Evolutionary conservation across 2,329 filamentous ascomycete species (phyloP), one percentile per base, ranked within the genome.

Genomic region (Dactylella cylindrospora): DNA sequence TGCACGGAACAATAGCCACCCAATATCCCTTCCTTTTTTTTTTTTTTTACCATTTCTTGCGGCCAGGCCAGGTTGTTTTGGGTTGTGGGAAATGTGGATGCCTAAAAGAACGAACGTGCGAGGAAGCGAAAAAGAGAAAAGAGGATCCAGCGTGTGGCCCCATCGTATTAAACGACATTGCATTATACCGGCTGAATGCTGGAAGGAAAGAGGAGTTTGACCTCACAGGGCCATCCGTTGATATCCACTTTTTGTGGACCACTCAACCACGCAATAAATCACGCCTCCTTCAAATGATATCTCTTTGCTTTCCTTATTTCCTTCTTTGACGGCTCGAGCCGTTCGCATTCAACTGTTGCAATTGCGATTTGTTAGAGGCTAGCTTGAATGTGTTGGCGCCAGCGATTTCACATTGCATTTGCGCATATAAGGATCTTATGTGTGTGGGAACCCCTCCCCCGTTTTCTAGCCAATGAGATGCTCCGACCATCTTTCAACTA

Each of bases 141-240:
- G 19, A 10, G 29, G 4, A 43, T 15, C 43, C 15, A 49, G 44
- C 51, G 32, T 40, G 8, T 23, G n/a, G 26, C 54, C 43, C 44
- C 44, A 54, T 50, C 49, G 38, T 54, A 62, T 62, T 43, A 62
- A 44, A 54, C 49, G 36, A 62, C 57, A 54, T 54, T n/a, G n/a
- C n/a, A n/a, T n/a, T n/a, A n/a, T n/a, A n/a, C 57, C 57, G 57
- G 57, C 57, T 62, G 57, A 62, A 62, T 62, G 49, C 57, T n/a
- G n/a, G n/a, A n/a, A n/a, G n/a, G 57, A 50, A 54, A 62, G 57
- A 44, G 49, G 43, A 35, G 43, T 40, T 47, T 51, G 29, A 31
- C 12, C 6, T 28, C 17, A 38, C 31, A 39, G 19, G 40, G 28
- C n/a, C n/a, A n/a, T n/a, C n/a, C n/a, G n/a, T n/a, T n/a, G n/a